Percentiles rank a stretch among this genome's conserved stretches.
Evolutionary conservation across 805 yeast species (phyloP).

Genomic region (Metschnikowia arizonensis): DNA sequence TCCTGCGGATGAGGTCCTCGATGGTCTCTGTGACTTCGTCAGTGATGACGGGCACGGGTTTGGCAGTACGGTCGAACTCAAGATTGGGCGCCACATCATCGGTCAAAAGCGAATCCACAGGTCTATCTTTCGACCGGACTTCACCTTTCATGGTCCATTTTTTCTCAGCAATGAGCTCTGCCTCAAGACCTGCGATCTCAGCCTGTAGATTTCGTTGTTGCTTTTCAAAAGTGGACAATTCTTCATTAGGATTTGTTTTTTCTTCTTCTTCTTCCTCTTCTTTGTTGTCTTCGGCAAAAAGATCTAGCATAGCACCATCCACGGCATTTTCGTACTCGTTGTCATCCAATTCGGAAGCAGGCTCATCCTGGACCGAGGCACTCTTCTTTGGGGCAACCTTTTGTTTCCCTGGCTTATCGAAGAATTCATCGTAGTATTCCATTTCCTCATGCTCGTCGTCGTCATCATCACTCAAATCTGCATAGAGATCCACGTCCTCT

Average conservation of each 20-base stretch:
- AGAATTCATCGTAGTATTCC: conserved; percentile 64
- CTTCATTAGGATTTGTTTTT: conserved; percentile 22
- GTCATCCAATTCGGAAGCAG: conserved; percentile 41
- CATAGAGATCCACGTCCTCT: conserved; percentile 44
- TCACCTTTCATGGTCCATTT: conserved; percentile 96
- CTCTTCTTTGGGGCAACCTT: conserved; percentile 27
- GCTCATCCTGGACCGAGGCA: conserved; percentile 34
- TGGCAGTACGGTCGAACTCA: conserved; percentile 89
- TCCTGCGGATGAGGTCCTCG: conserved; percentile 82
- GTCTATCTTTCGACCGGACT: conserved; percentile 74
- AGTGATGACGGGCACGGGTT: conserved; percentile 94
- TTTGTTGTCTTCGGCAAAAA: conserved; percentile 44
- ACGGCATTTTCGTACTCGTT: conserved; percentile 61
- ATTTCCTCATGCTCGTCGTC: conserved; percentile 42
- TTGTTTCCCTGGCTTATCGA: conserved; percentile 41
- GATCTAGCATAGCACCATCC: conserved; percentile 58
- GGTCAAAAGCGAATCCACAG: conserved; percentile 74
- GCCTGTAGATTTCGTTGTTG: conserved; percentile 73
- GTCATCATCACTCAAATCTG: conserved; percentile 29
- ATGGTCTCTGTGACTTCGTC: conserved; percentile 79
- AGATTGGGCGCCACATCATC: conserved; percentile 53
- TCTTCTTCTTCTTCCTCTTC: conserved; percentile 24
- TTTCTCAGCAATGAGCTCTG: conserved; percentile 85
- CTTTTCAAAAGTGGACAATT: conserved; percentile 72
- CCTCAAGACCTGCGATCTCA: conserved; percentile 76